Percentiles rank a stretch among this genome's conserved stretches.
phyloP scores from a whole-genome alignment of 495 filamentous ascomycete genomes.

The Tuber aestivum region DNA sequence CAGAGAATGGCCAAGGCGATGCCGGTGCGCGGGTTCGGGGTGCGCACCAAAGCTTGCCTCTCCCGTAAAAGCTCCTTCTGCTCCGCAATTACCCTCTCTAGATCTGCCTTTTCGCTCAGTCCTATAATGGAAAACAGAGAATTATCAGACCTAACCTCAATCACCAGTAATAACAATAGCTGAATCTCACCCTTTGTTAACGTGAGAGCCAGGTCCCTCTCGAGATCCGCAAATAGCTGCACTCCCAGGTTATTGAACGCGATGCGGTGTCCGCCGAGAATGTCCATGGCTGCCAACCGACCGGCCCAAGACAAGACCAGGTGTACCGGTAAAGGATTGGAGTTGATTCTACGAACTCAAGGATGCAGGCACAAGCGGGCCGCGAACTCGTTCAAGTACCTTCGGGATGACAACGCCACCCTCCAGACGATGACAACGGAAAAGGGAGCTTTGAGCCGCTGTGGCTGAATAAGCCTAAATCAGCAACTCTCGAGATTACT shows the following conservation, averaged over 20 bases:
- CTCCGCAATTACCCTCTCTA: conserved; percentile 14
- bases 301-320: background rate
- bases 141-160: background rate
- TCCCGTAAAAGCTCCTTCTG: conserved; percentile 26
- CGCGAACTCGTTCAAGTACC: background rate
- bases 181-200: conserved; percentile 17
- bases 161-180: background rate
- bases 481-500: background rate
- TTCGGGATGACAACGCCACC: background rate
- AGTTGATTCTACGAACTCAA: background rate
- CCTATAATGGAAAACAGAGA: conserved; percentile 15
- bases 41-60: conserved; percentile 6
- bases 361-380: background rate
- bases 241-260: conserved; percentile 31
- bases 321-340: background rate
- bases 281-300: conserved; percentile 14
- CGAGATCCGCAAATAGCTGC: conserved; percentile 28
- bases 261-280: conserved; percentile 29
- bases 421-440: background rate
- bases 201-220: conserved; percentile 20
- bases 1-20: background rate
- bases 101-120: conserved; percentile 19
- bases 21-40: background rate
- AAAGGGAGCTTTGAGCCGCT: background rate
- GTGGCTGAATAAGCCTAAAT: background rate